phyloP scores from a whole-genome alignment of 2,329 filamentous ascomycete species.

The Claviceps sp. region DNA sequence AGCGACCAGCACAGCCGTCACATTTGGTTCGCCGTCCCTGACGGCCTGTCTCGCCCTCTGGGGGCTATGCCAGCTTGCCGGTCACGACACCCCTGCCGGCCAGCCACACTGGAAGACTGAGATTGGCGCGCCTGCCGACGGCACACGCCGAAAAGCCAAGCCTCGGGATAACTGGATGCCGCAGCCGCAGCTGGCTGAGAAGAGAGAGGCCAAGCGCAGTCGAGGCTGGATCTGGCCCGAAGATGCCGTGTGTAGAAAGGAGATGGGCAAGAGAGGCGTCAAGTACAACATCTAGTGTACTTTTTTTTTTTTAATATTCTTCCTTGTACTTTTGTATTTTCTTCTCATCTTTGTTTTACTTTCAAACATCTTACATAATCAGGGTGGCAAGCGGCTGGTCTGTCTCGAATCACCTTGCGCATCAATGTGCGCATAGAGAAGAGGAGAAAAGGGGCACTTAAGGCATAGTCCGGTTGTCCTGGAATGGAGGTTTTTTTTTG shows the following conservation, averaged over 20 bases:
- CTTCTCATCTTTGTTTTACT: too few species aligned
- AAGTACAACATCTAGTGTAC: constrained; percentile 27
- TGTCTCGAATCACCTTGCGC: not conserved
- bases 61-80: constrained; percentile 62
- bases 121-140: constrained; percentile 61
- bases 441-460: not conserved
- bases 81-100: constrained; percentile 38
- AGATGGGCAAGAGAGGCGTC: constrained; percentile 54
- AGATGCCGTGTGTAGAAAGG: constrained; percentile 57
- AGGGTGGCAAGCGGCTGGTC: not conserved
- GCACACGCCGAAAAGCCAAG: constrained; percentile 55
- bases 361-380: not conserved
- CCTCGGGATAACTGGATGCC: constrained; percentile 67
- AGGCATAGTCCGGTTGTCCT: not conserved
- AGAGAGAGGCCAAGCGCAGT: constrained; percentile 59
- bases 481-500: not conserved
- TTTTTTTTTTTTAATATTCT: not conserved
- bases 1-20: constrained; percentile 14
- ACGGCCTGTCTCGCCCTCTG: constrained; percentile 65
- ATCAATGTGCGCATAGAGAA: not conserved
- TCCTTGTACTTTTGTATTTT: not conserved
- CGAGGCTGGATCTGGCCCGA: constrained; percentile 67
- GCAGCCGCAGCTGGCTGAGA: constrained; percentile 58
- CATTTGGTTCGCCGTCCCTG: constrained; percentile 32
- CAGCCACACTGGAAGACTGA: constrained; percentile 54